Evolutionary conservation across 768 basidiomycete species (phyloP), one percentile per base, ranked within the genome.

Genomic region (Tephrocybe sp.): DNA sequence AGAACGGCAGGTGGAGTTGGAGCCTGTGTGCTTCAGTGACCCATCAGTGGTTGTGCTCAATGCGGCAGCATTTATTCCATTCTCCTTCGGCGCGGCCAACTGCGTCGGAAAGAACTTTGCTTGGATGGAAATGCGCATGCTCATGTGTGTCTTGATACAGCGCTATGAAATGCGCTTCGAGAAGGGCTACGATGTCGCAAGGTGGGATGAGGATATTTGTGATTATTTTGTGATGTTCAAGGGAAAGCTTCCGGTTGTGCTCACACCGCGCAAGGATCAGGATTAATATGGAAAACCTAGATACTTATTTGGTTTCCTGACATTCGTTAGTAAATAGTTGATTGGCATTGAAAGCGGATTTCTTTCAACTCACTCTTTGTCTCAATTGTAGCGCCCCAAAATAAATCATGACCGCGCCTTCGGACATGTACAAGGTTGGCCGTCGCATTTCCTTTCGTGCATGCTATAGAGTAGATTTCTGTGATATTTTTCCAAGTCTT

Each of bases 61-160:
- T 53, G 39, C 49, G 13, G 55, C 56, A 2, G 72, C 72, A 15
- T 76, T 74, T 51, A 63, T 73, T 21, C 73, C 76, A 0, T 76
- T 76, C 55, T 75, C 75, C 3, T 50, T 60, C 12, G 76, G 76
- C 2, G 70, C 75, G 16, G 56, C 66, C 11, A 72, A 62, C 28
- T 78, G 76, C 37, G 71, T 67, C 0, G 76, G 76, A 2, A 74
- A 72, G 57, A 69, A 65, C 34, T 61, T 77, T n/a, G 76, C 75
- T 19, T 55, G 62, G 56, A 63, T 65, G 58, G 72, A 75, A 56
- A 66, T 76, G 64, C 58, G 72, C 6, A 68, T 71, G 64, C 54
- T 73, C n/a, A 50, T 72, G 8, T 69, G 68, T 31, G 35, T 66
- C 28, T 39, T 76, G 44, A 52, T 78, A 44, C 65, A 65, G 18